A percentile compares a stretch with the other conserved stretches of the same genome.
phyloP scores from a whole-genome alignment of 2,329 filamentous ascomycete genomes.

The Trichoderma afroharzianum region DNA sequence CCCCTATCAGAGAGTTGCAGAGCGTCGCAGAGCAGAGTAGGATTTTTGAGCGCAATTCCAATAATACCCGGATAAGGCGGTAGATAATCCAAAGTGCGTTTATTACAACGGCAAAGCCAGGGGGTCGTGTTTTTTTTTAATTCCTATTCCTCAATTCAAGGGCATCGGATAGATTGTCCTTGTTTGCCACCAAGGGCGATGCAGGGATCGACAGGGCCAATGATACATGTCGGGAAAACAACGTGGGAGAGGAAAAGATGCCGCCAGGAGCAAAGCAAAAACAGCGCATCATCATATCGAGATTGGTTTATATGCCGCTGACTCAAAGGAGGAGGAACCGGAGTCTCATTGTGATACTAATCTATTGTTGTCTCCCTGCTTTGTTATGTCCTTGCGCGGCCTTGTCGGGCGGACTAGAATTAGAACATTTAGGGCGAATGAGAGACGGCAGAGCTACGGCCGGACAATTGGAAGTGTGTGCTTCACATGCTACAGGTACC shows the following conservation, averaged over 20 bases:
- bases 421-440: not conserved
- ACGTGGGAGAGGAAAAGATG: slow-evolving; percentile 8
- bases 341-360: not conserved
- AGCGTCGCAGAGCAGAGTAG: slow-evolving; percentile 4
- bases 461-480: not conserved
- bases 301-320: not conserved
- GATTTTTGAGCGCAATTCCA: not conserved
- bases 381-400: not conserved
- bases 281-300: not conserved
- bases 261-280: not conserved
- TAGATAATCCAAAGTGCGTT: not conserved
- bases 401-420: not conserved
- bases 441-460: not conserved
- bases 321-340: not conserved
- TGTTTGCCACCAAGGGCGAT: slow-evolving; percentile 5
- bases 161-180: not conserved
- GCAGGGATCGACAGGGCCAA: slow-evolving; percentile 18
- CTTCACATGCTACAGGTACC: not conserved
- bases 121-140: not conserved
- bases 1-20: not conserved
- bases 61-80: slow-evolving; percentile 9
- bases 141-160: not conserved
- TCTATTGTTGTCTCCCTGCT: not conserved
- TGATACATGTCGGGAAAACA: slow-evolving; percentile 7
- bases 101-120: not conserved